Percentiles rank a stretch among this genome's conserved stretches.
Conservation (phyloP, 1,284 basidiomycete genomes). For the Xerocomus nothofagi region DNA sequence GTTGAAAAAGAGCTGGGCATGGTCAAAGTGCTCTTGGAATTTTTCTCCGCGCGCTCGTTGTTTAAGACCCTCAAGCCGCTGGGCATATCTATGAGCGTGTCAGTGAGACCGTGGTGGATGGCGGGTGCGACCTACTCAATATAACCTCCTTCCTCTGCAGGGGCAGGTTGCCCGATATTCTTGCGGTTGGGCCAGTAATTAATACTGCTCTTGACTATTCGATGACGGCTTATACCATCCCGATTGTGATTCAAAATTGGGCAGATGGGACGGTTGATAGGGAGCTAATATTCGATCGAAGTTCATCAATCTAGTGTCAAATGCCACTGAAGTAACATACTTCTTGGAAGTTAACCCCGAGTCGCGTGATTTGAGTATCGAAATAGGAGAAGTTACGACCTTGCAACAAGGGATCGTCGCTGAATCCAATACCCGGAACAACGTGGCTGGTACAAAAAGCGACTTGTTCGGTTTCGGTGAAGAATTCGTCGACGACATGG, state of each 20-base stretch:
- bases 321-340: slow-evolving; percentile 28
- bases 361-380: slow-evolving; percentile 74
- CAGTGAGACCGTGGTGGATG: neutral
- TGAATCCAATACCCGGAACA: slow-evolving; percentile 81
- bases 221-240: slow-evolving; percentile 61
- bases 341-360: slow-evolving; percentile 75
- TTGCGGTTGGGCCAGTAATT: slow-evolving; percentile 81
- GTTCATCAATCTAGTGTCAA: neutral
- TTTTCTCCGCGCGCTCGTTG: slow-evolving; percentile 68
- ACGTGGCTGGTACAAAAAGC: slow-evolving; percentile 84
- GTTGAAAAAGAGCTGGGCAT: slow-evolving; percentile 80
- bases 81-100: slow-evolving; percentile 39
- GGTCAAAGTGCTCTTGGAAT: slow-evolving; percentile 70
- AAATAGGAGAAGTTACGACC: slow-evolving; percentile 84
- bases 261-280: slow-evolving; percentile 81
- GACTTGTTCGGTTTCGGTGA: slow-evolving; percentile 80
- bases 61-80: slow-evolving; percentile 62
- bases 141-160: slow-evolving; percentile 57
- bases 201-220: slow-evolving; percentile 58
- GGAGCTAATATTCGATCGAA: slow-evolving; percentile 48
- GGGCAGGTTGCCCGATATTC: slow-evolving; percentile 49
- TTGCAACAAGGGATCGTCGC: slow-evolving; percentile 81
- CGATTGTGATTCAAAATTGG: slow-evolving; percentile 75
- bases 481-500: slow-evolving; percentile 70
- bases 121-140: slow-evolving; percentile 43